Base-by-base conservation (phyloP, 2,329 filamentous ascomycete species). In the Exophiala viscosa region DNA sequence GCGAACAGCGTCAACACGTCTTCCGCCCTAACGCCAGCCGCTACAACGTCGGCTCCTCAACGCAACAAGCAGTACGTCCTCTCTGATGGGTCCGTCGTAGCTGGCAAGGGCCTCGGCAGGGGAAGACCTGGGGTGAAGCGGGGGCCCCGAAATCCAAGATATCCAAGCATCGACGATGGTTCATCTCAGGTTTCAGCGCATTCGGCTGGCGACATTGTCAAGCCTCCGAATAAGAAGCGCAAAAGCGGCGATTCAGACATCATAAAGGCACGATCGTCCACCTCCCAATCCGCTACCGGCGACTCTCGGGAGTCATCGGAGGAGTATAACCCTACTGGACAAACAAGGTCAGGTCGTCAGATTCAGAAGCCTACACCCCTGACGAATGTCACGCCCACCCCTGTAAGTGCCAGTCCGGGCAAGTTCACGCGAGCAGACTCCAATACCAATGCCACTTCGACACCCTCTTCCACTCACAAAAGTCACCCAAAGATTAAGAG, bases 311-410 rank as follows among this genome's bases (percentile, higher is more conserved):
- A 68, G 48, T 69, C 71, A 2, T 71, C 71, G 9, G 70, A 70
- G 34, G 68, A 76, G 43, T 76, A 80, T 57, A 79, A 79, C 7
- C 59, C 60, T 5, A 72, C 81, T 14, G 78, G 81, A 28, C 84
- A 81, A 65, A 90, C 87, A 8, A 88, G 89, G 65, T 91, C 86
- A 15, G 88, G 88, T 34, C 81, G 88, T 56, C 82, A 85, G 53
- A 80, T 90, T 33, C 83, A 70, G 82, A 86, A 41, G 71, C 82
- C 53, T 73, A 79, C 57, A 83, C 83, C 70, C 77, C 85, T 59
- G 82, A 85, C 45, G 70, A 79, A 5, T 71, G 73, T 78, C 50
- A 70, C 72, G 44, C 66, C 71, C 4, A 60, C 65, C 11, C 23
- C 23, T 7, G 23, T 28, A 7, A 52, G 62, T 55, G 57, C 60